Base-by-base conservation (phyloP, 306 rosid genomes). In the Sicyos baderoa region DNA sequence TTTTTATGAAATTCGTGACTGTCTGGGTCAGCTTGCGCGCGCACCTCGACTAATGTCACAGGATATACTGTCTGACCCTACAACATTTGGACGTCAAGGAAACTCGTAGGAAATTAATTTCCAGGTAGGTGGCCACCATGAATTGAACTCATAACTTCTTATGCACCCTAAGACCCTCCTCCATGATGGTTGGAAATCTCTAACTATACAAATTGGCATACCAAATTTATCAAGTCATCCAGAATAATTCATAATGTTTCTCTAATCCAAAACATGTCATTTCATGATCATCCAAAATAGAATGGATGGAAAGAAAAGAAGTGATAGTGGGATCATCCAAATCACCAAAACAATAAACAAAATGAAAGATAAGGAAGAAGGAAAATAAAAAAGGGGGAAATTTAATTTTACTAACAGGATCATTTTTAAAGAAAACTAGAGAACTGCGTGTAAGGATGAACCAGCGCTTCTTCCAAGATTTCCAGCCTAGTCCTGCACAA, bases 401-500 rank as follows among this genome's bases (percentile, higher is more conserved):
- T 73, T 76, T 61, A 68, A 63, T 52, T 75, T 75, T 79, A 88
- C 99, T 88, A 72, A 94, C 99, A 71, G 99, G 99, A 66, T 94
- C 97, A 22, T 78, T 94, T 80, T 94, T 94, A 85, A 94, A 94
- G 82, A 94, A 94, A 68, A 94, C 97, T 76, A 94, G 79, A 66
- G 99, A 94, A 64, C 91, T 85, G 74, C 99, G 87, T 0, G 99
- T 94, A 48, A 94, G 90, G 67, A 94, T 94, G 76, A 94, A 94
- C 99, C 99, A 94, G 53, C 99, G 87, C 86, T 90, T 94, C 90
- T 94, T 94, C 99, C 99, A 94, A 66, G 96, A 94, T 77, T 94
- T 94, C 99, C 99, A 94, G 69, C 99, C 99, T 53, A 94, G 86
- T 79, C 99, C 99, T 94, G 82, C 83, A 82, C 42, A 80, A 78